phyloP scores from a whole-genome alignment of 179 eudicot species.

The Camellia oleifera region DNA sequence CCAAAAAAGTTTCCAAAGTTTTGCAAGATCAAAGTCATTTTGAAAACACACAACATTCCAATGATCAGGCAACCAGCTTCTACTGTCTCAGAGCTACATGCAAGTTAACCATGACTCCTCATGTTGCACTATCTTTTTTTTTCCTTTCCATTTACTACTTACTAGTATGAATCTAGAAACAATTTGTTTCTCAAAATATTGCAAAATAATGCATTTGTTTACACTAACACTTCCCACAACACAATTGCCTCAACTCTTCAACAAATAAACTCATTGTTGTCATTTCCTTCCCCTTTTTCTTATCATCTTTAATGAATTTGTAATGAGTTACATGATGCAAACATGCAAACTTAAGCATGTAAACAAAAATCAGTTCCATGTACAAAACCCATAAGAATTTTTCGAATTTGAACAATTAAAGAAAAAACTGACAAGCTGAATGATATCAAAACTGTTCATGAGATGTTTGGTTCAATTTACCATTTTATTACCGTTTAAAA shows the following conservation, averaged over 20 bases:
- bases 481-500: background rate
- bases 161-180: background rate
- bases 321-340: background rate
- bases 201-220: background rate
- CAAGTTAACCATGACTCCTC: background rate
- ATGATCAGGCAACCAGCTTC: background rate
- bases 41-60: background rate
- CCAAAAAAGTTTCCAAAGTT: background rate
- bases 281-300: background rate
- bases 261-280: background rate
- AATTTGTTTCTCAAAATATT: background rate
- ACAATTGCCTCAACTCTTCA: background rate
- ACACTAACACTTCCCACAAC: background rate
- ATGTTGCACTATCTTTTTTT: background rate
- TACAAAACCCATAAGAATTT: too few species aligned
- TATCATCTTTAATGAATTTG: background rate
- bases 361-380: too few species aligned
- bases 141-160: background rate
- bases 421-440: background rate
- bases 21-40: background rate
- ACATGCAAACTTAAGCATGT: background rate
- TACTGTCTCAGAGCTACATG: background rate
- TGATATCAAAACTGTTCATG: background rate
- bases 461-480: background rate
- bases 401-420: too few species aligned